Evolutionary conservation across 345 rosid species (phyloP).

Genomic region (Boechera stricta): DNA sequence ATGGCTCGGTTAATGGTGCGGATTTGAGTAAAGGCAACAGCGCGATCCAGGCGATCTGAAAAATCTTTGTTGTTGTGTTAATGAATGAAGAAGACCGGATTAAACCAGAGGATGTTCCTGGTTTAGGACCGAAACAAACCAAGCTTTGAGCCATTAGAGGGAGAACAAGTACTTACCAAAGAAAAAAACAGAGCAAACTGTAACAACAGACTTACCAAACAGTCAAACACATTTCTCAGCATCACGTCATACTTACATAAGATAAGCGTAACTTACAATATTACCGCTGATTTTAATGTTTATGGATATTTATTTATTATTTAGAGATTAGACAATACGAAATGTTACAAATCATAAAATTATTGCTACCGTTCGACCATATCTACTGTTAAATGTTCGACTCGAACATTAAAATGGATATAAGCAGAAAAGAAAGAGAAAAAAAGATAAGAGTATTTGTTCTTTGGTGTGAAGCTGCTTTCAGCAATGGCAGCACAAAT

Average conservation of each 20-base stretch:
- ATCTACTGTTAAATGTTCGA: conserved; percentile 33
- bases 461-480: conserved; percentile 48
- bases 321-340: conserved; percentile 7
- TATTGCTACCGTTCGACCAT: conserved; percentile 17
- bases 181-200: conserved; percentile 28
- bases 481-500: conserved; percentile 35
- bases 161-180: background rate
- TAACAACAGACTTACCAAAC: conserved; percentile 37
- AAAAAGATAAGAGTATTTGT: conserved; percentile 38
- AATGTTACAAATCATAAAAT: conserved; percentile 18
- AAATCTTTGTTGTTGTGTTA: conserved; percentile 5
- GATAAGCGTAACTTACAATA: conserved; percentile 20
- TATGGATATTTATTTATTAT: background rate
- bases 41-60: conserved; percentile 74
- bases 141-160: conserved; percentile 17
- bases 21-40: conserved; percentile 65
- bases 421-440: background rate
- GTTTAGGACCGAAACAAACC: conserved; percentile 25
- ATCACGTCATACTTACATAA: conserved; percentile 32
- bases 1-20: conserved; percentile 56
- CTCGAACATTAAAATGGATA: conserved; percentile 37
- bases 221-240: conserved; percentile 30
- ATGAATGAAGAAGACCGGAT: conserved; percentile 23
- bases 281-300: conserved; percentile 3
- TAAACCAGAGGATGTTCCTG: conserved; percentile 28